Percentiles rank a stretch among this genome's conserved stretches.
Evolutionary conservation across 1,284 basidiomycete genomes (phyloP).

Genomic region (Austroboletus olivaceoglutinosus): DNA sequence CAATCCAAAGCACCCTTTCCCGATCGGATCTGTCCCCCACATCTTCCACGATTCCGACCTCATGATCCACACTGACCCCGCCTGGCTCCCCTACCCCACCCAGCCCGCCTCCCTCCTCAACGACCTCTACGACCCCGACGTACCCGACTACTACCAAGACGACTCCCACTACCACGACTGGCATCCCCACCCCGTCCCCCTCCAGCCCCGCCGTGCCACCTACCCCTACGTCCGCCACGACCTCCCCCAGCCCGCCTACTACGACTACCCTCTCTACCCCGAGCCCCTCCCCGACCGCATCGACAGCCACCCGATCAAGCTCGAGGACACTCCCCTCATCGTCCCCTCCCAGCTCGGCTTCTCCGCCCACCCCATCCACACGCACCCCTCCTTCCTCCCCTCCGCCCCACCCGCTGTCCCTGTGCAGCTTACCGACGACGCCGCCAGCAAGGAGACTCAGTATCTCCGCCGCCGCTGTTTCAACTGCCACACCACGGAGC

Average conservation of each 20-base stretch:
- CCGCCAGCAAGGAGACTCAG: constrained; percentile 82
- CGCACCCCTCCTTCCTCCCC: constrained; percentile 32
- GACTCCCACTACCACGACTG: constrained; percentile 41
- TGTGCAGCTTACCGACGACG: constrained; percentile 83
- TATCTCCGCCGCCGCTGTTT: constrained; percentile 80
- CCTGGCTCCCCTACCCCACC: constrained; percentile 34
- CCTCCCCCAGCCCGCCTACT: constrained; percentile 40
- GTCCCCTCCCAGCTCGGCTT: constrained; percentile 55
- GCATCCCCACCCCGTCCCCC: constrained; percentile 47
- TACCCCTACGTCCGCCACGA: constrained; percentile 73
- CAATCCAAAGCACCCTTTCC: constrained; percentile 41
- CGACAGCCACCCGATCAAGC: constrained; percentile 50
- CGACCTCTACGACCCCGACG: constrained; percentile 61
- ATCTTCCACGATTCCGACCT: constrained; percentile 47
- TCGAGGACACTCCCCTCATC: constrained; percentile 61
- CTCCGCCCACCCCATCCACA: constrained; percentile 24
- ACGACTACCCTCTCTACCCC: constrained; percentile 26
- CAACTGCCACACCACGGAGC: constrained; percentile 86
- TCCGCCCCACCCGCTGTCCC: constrained; percentile 46
- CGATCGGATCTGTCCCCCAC: constrained; percentile 49
- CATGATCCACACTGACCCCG: constrained; percentile 35
- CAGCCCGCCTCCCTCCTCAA: constrained; percentile 57
- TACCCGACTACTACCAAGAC: constrained; percentile 36
- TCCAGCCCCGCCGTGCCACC: constrained; percentile 64
- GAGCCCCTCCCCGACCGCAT: constrained; percentile 33